phyloP scores from a whole-genome alignment of 305 asterid genomes.

The Petunia hybrid region DNA sequence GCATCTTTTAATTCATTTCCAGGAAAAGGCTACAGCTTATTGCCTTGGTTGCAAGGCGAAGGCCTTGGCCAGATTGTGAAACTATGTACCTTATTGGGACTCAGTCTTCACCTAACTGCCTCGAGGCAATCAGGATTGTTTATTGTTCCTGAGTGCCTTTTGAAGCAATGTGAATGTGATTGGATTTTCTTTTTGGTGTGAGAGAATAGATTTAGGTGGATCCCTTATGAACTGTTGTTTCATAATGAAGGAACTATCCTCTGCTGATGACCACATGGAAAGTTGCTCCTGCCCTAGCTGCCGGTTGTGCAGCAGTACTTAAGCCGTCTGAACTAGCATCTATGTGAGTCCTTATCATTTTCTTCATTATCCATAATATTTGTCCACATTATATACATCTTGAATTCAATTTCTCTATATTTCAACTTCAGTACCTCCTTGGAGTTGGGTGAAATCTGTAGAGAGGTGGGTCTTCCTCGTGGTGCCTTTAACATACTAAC shows the following conservation, averaged over 20 bases:
- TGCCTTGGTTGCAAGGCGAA: neutral
- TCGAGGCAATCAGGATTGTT: conserved; percentile 10
- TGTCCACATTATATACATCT: neutral
- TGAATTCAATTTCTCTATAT: neutral
- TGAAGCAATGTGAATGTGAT: conserved; percentile 21
- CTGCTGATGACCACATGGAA: conserved; percentile 97
- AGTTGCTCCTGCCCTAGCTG: conserved; percentile 99
- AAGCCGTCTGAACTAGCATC: conserved; percentile 97
- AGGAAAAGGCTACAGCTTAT: neutral
- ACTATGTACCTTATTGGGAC: neutral
- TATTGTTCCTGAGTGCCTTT: too few relatives aligned
- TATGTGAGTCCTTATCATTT: conserved; percentile 55
- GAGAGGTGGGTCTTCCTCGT: conserved; percentile 91
- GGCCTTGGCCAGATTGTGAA: neutral
- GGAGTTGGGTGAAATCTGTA: conserved; percentile 94
- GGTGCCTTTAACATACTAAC: conserved; percentile 91
- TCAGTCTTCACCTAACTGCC: neutral
- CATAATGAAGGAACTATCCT: conserved; percentile 84
- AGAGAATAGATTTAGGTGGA: neutral
- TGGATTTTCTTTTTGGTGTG: neutral
- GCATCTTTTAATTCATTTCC: neutral
- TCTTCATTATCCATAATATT: neutral
- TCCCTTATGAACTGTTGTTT: conserved; percentile 36
- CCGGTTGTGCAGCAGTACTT: conserved; percentile 94
- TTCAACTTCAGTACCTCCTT: conserved; percentile 78